phyloP scores from a whole-genome alignment of 768 basidiomycete species.

The Mycena vitilis region DNA sequence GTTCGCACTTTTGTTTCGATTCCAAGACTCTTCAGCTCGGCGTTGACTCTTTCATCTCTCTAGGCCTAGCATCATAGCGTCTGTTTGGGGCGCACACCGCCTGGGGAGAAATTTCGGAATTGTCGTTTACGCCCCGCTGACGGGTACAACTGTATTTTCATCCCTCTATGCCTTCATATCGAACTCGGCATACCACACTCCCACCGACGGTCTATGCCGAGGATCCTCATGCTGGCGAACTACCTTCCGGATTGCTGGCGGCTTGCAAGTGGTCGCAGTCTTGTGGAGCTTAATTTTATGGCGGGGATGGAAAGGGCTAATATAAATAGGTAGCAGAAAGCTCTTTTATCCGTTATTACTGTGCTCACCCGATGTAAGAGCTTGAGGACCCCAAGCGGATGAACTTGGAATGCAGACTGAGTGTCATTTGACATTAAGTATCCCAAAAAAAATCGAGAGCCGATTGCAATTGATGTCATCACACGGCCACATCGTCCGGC shows the following conservation, averaged over 20 bases:
- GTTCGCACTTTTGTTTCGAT: not conserved
- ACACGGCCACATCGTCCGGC: too few relatives aligned
- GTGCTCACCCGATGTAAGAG: too few relatives aligned
- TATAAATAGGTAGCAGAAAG: constrained; percentile 46
- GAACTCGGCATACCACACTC: constrained; percentile 53
- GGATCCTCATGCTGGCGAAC: constrained; percentile 73
- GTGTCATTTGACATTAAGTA: too few relatives aligned
- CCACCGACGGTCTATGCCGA: constrained; percentile 58
- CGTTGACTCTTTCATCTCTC: not conserved
- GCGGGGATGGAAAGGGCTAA: constrained; percentile 69
- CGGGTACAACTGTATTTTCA: constrained; percentile 81
- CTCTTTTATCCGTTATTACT: too few relatives aligned
- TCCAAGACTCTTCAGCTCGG: too few relatives aligned
- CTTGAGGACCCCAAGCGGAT: too few relatives aligned
- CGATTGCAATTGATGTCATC: too few relatives aligned
- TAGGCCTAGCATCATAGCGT: constrained; percentile 77
- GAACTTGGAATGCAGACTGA: too few relatives aligned
- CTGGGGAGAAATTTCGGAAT: constrained; percentile 83
- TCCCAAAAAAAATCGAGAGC: too few relatives aligned
- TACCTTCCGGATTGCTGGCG: constrained; percentile 69
- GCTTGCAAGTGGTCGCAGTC: constrained; percentile 58
- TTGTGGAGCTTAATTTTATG: constrained; percentile 63
- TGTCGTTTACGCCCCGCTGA: constrained; percentile 79
- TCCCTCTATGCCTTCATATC: constrained; percentile 83
- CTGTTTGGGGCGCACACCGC: constrained; percentile 78